Evolutionary conservation across 352 stramenopile genomes (phyloP).

Genomic region (Phytophthora ohioensis): DNA sequence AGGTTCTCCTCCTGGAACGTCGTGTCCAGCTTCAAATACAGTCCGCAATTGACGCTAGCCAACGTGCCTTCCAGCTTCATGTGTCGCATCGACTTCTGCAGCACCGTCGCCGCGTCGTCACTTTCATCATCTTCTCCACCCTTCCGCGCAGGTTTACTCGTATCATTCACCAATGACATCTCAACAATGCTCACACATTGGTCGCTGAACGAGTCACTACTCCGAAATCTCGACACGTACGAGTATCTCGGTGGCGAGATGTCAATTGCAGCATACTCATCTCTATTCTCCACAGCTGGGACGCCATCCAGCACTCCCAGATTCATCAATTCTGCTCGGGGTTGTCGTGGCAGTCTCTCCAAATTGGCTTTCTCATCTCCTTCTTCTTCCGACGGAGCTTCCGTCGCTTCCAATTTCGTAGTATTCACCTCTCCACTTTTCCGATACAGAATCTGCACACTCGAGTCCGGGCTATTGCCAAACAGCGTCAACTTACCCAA

Average conservation of each 20-base stretch:
- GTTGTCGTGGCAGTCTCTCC: slow-evolving; percentile 42
- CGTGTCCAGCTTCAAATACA: slow-evolving; percentile 80
- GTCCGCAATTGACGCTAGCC: slow-evolving; percentile 78
- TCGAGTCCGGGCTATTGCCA: slow-evolving; percentile 84
- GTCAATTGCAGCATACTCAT: slow-evolving; percentile 77
- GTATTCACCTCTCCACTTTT: slow-evolving; percentile 38
- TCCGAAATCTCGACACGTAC: slow-evolving; percentile 82
- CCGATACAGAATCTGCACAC: slow-evolving; percentile 80
- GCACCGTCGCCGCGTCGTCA: slow-evolving; percentile 43
- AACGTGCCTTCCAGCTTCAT: slow-evolving; percentile 71
- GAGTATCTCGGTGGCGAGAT: slow-evolving; percentile 84
- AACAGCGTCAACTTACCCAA: slow-evolving; percentile 82
- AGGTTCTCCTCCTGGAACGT: slow-evolving; percentile 87
- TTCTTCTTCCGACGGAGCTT: slow-evolving; percentile 36
- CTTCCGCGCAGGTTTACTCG: slow-evolving; percentile 18
- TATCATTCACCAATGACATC: slow-evolving; percentile 68
- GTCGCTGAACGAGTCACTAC: slow-evolving; percentile 83
- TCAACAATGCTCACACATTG: slow-evolving; percentile 88
- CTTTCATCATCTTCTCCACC: slow-evolving; percentile 39
- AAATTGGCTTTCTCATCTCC: slow-evolving; percentile 32
- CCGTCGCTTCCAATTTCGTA: slow-evolving; percentile 29
- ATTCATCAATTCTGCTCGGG: slow-evolving; percentile 65
- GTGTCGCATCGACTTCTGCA: slow-evolving; percentile 52
- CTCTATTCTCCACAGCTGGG: slow-evolving; percentile 60
- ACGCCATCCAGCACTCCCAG: slow-evolving; percentile 73